phyloP scores from a whole-genome alignment of 495 filamentous ascomycete species.

The Bathelium albidoporum region DNA sequence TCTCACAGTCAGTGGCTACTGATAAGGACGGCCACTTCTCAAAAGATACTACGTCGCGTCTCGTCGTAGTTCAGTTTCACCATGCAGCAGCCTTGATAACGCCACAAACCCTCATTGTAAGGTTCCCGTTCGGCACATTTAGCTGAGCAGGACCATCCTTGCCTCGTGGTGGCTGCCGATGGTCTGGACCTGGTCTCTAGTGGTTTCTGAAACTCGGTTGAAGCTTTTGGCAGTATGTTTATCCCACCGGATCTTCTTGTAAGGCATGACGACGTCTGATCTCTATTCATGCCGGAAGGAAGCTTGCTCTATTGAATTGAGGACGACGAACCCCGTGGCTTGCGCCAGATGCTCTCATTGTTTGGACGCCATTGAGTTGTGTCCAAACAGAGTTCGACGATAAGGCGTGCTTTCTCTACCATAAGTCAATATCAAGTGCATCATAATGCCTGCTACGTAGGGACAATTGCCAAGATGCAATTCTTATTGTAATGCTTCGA shows the following conservation, averaged over 20 bases:
- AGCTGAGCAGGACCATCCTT: neutral
- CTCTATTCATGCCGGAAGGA: neutral
- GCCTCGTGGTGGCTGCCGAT: neutral
- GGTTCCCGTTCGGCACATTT: neutral
- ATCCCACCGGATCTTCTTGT: neutral
- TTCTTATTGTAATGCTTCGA: neutral
- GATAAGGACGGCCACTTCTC: neutral
- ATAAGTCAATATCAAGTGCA: neutral
- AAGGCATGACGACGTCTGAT: conserved; percentile 3
- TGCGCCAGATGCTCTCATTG: neutral
- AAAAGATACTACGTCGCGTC: neutral
- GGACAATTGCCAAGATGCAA: neutral
- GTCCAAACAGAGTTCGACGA: neutral
- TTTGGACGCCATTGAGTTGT: neutral
- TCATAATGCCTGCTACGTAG: neutral
- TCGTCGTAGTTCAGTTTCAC: neutral
- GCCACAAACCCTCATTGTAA: neutral
- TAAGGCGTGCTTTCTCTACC: neutral
- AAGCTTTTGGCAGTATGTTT: neutral
- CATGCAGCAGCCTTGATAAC: neutral
- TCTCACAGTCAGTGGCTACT: neutral
- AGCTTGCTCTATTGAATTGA: neutral
- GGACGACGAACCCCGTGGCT: neutral
- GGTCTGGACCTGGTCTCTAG: neutral
- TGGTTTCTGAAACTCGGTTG: neutral